Percentiles rank a stretch among this genome's conserved stretches.
Conservation (phyloP, 2,329 filamentous ascomycete genomes). For the Orbilia brochopaga region DNA sequence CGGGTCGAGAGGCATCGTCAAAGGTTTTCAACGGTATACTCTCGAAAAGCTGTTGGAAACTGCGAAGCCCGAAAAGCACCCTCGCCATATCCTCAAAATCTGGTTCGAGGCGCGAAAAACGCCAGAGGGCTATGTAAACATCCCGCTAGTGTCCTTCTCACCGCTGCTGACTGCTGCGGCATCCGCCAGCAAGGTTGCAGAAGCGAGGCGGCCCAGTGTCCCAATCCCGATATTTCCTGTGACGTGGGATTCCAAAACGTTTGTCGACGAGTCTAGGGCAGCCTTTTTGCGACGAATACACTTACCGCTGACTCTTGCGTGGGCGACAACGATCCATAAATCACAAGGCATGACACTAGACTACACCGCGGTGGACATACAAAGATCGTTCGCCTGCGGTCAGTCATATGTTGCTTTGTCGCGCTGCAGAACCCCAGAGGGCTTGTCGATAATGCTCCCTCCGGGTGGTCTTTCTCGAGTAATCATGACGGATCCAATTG, state of each 20-base stretch:
- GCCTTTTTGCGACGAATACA: slow-evolving; percentile 64
- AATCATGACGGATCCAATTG: slow-evolving; percentile 40
- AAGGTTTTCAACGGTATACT: slow-evolving; percentile 59
- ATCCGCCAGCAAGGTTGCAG: background rate
- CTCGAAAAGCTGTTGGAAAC: slow-evolving; percentile 54
- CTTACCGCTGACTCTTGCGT: slow-evolving; percentile 67
- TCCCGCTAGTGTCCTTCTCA: slow-evolving; percentile 51
- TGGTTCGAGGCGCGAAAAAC: slow-evolving; percentile 47
- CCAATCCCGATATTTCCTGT: slow-evolving; percentile 45
- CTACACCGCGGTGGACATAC: slow-evolving; percentile 65
- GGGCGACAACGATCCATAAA: slow-evolving; percentile 71
- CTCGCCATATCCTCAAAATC: slow-evolving; percentile 20
- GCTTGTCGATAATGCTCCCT: slow-evolving; percentile 57
- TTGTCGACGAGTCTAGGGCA: slow-evolving; percentile 54
- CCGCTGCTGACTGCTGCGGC: slow-evolving; percentile 19
- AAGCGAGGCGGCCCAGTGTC: background rate
- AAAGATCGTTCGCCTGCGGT: slow-evolving; percentile 64
- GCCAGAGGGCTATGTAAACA: slow-evolving; percentile 27
- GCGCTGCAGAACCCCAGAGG: slow-evolving; percentile 63
- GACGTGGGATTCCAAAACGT: slow-evolving; percentile 36
- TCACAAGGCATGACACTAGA: slow-evolving; percentile 69
- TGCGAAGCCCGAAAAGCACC: slow-evolving; percentile 32
- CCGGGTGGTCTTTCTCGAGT: slow-evolving; percentile 12
- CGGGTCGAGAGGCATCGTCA: slow-evolving; percentile 61
- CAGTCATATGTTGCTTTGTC: slow-evolving; percentile 70